Evolutionary conservation across 2,329 filamentous ascomycete genomes (phyloP), one percentile per base, ranked within the genome.

Genomic region (Dactylellina sp.): DNA sequence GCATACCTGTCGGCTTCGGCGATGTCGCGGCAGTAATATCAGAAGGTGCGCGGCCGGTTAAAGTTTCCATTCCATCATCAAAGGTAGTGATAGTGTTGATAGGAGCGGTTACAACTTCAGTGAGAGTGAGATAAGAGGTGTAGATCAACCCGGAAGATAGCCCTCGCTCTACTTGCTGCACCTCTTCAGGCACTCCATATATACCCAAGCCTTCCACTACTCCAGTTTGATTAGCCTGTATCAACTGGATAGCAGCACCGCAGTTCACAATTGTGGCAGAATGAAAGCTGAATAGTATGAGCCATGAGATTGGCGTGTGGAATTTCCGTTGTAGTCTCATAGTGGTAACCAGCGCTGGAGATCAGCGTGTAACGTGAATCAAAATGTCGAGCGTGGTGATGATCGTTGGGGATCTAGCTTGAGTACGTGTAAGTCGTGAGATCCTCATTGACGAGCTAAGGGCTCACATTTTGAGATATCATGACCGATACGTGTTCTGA

Each of bases 1-100:
- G 22, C n/a, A 2, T 66, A 74, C 68, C 68, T 6, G 68, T 74
- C 24, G 68, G 68, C 6, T 53, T 57, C 12, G 55, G 42, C 40
- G 16, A 60, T 18, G 59, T 74, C 1, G 68, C 68, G 7, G 61
- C 68, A 1, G 62, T 66, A 37, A 59, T 55, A 25, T 28, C 52
- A 35, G 32, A 35, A 6, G 35, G 5, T 1, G 28, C 9, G 25
- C 42, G 35, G 32, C 32, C 20, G 16, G 24, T 9, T 9, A 47
- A 11, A 9, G 28, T 7, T 20, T 28, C 64, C 2, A 20, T 22
- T 7, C 68, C 68, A 12, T 46, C 39, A 32, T 53, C 55, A 16
- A 74, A 55, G 12, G 60, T 35, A 7, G 68, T 74, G 14, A 66
- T 66, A 18, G 68, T 74, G 12, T 40, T 2, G 5, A 53, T 28